Percentiles rank a stretch among this genome's conserved stretches.
Evolutionary conservation across 768 basidiomycete species (phyloP).

Genomic region (Boletus subparvulus): DNA sequence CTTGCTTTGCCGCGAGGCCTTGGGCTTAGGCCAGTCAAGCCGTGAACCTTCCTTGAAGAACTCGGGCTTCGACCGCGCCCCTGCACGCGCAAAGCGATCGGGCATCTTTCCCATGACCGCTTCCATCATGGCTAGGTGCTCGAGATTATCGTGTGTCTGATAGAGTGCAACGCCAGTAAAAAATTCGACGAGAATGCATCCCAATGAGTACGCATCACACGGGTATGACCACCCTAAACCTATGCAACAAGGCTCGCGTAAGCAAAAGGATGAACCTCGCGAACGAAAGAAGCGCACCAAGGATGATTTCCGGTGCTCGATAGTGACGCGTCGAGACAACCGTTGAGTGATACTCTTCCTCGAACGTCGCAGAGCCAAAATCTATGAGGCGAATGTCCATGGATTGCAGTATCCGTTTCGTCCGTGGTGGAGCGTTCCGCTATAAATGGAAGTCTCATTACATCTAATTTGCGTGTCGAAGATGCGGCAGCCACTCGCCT

Average conservation of each 20-base stretch:
- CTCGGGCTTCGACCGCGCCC: constrained; percentile 81
- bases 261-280: constrained; percentile 14
- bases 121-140: constrained; percentile 99
- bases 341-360: constrained; percentile 96
- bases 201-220: constrained; percentile 97
- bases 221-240: constrained; percentile 98
- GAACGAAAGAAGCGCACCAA: constrained; percentile 58
- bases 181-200: constrained; percentile 98
- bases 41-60: constrained; percentile 87
- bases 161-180: constrained; percentile 98
- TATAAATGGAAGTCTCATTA: constrained; percentile 30
- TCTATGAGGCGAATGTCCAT: constrained; percentile 96
- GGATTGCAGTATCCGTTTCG: constrained; percentile 76
- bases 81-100: constrained; percentile 73
- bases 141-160: constrained; percentile 98
- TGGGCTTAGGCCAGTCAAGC: constrained; percentile 91
- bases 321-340: constrained; percentile 99
- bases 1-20: constrained; percentile 84
- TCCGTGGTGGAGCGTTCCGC: constrained; percentile 65
- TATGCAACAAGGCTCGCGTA: constrained; percentile 33
- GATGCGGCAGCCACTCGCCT: constrained; percentile 42
- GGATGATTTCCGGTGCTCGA: constrained; percentile 97
- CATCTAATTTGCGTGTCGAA: neutral
- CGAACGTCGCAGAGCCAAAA: constrained; percentile 98
- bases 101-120: constrained; percentile 99